Base-by-base conservation (phyloP, 2,329 filamentous ascomycete species). In the Dactylellina leptospora region DNA sequence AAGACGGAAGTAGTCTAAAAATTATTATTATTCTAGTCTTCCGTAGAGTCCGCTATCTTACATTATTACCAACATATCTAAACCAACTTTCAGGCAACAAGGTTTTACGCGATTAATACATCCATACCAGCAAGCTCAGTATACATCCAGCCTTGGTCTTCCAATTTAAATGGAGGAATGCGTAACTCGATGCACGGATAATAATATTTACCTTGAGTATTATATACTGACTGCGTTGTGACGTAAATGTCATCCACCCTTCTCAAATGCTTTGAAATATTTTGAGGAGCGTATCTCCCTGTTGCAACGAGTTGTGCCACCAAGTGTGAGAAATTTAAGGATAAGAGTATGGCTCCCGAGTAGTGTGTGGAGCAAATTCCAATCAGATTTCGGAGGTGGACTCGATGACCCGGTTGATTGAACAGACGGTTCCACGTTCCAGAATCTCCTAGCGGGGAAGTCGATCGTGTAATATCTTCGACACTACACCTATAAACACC, bases 121-220 rank as follows among this genome's bases (percentile, higher is more conserved):
- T 45, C 38, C 48, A 63, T 55, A 9, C 48, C 36, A 28, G 27
- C 9, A 18, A 63, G 38, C 23, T 63, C 59, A 2, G 59, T 63
- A 48, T 55, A 63, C 28, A 47, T 55, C 59, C 59, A 63, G 13
- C 59, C 59, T 16, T 54, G 38, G 20, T 63, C 48, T 16, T 47
- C 20, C 38, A 25, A 63, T 20, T 38, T 22, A 5, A 18, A 18
- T 2, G 38, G 20, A 5, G 59, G 59, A 8, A 63, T 30, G 5
- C 59, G 22, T 13, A 63, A 22, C 16, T 45, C 13, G 13, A 63
- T 22, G 20, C 23, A 25, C n/a, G 59, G 59, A 63, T 63, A 63
- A 18, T 6, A 23, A 18, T 62, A 53, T 8, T 23, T 33, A 1
- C 4, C 3, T 40, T n/a, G n/a, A 36, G 30, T 16, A 9, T 11